Percentiles rank a stretch among this genome's conserved stretches.
phyloP scores from a whole-genome alignment of 768 basidiomycete species.

The Kwoniella pini region DNA sequence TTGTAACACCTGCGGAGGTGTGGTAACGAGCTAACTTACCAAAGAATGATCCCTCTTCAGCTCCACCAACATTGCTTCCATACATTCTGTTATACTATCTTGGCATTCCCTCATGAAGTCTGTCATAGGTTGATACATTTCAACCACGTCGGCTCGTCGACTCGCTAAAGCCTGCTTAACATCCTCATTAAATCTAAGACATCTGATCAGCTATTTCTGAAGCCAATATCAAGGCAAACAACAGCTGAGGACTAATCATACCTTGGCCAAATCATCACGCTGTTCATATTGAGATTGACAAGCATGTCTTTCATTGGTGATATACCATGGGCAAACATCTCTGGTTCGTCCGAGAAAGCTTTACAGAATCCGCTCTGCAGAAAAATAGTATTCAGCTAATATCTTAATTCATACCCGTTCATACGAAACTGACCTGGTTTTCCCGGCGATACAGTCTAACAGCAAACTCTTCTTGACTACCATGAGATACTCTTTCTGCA shows the following conservation, averaged over 20 bases:
- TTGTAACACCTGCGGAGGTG: too few relatives aligned
- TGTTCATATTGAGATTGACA: conserved; percentile 84
- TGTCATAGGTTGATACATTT: conserved; percentile 82
- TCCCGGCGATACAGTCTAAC: conserved; percentile 85
- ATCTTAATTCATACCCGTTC: neutral
- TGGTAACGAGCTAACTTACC: conserved; percentile 56
- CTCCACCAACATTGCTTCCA: conserved; percentile 84
- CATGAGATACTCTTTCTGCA: conserved; percentile 86
- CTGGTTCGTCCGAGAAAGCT: conserved; percentile 95
- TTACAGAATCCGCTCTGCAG: conserved; percentile 78
- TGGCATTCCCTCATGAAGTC: conserved; percentile 91
- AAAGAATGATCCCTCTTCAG: conserved; percentile 82
- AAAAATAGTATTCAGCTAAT: neutral
- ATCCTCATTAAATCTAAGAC: conserved; percentile 77
- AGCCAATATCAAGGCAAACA: too few relatives aligned
- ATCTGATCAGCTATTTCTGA: neutral
- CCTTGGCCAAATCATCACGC: conserved; percentile 92
- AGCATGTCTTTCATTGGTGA: conserved; percentile 89
- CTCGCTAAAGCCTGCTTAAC: conserved; percentile 79
- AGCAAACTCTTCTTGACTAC: conserved; percentile 88
- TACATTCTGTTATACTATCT: conserved; percentile 86
- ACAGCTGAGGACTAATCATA: conserved; percentile 44
- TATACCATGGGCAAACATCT: conserved; percentile 87
- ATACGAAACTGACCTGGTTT: conserved; percentile 61
- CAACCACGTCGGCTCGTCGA: conserved; percentile 85